phyloP scores from a whole-genome alignment of 192 early-diverging fungal species.

The Coemansia sp. region DNA sequence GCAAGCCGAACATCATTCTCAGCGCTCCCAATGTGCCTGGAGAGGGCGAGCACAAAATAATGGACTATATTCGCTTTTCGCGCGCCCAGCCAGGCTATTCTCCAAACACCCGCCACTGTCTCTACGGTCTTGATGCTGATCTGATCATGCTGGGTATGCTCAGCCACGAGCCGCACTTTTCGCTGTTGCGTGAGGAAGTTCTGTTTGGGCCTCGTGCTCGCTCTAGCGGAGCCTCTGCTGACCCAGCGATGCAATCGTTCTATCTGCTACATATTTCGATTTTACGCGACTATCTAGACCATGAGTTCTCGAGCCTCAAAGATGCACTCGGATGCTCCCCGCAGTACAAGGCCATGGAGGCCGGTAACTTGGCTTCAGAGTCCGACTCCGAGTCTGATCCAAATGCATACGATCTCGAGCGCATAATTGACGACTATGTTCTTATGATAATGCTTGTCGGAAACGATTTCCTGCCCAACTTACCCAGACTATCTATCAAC shows the following conservation, averaged over 20 bases:
- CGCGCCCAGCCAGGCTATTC: constrained; percentile 80
- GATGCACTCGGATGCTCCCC: constrained; percentile 51
- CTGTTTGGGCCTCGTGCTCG: constrained; percentile 60
- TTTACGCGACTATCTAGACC: constrained; percentile 89
- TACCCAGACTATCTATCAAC: constrained; percentile 91
- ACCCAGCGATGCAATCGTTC: constrained; percentile 57
- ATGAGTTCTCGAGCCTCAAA: constrained; percentile 68
- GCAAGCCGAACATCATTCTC: constrained; percentile 84
- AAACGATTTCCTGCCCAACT: constrained; percentile 95
- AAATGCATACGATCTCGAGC: constrained; percentile 78
- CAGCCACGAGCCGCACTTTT: constrained; percentile 97
- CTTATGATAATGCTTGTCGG: constrained; percentile 93
- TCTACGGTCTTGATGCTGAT: constrained; percentile 98
- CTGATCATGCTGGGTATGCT: constrained; percentile 94
- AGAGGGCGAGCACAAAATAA: constrained; percentile 99
- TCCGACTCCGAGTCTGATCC: constrained; percentile 6
- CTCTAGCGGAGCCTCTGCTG: constrained; percentile 27
- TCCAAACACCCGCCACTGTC: constrained; percentile 88
- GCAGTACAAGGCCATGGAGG: constrained; percentile 45
- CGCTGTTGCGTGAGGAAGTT: constrained; percentile 94
- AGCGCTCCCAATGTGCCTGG: constrained; percentile 95
- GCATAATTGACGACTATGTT: constrained; percentile 95
- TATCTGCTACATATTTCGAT: constrained; percentile 83
- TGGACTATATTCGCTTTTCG: constrained; percentile 94
- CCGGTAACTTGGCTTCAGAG: constrained; percentile 13